A percentile compares a stretch with the other conserved stretches of the same genome.
phyloP scores from a whole-genome alignment of 352 stramenopile species.

The Pythium dissimile region DNA sequence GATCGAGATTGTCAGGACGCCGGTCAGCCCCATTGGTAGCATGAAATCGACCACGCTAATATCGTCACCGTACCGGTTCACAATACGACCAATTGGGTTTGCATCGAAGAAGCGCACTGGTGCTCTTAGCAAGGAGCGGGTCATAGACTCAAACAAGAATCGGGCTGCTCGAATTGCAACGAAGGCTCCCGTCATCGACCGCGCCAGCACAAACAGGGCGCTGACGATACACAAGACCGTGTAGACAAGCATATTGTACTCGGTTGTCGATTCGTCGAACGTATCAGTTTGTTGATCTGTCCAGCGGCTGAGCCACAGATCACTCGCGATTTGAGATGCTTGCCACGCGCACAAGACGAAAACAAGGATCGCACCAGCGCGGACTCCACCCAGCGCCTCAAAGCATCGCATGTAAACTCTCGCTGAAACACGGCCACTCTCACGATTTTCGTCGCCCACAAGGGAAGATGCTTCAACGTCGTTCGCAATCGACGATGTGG shows the following conservation, averaged over 20 bases:
- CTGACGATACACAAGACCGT: constrained; percentile 5
- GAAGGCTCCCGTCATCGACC: constrained; percentile 20
- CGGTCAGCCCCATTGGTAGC: constrained; percentile 26
- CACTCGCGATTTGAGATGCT: constrained; percentile 22
- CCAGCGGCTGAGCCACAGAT: constrained; percentile 28
- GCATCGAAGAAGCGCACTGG: constrained; percentile 89
- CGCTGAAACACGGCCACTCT: constrained; percentile 32
- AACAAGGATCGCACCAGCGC: constrained; percentile 10
- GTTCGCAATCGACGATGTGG: background rate
- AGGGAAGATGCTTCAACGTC: constrained; percentile 11
- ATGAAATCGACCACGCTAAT: constrained; percentile 87
- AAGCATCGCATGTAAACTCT: constrained; percentile 40
- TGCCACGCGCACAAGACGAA: constrained; percentile 27
- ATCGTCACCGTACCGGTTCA: constrained; percentile 85
- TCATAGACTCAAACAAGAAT: constrained; percentile 75
- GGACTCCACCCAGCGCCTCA: constrained; percentile 27
- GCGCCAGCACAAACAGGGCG: constrained; percentile 29
- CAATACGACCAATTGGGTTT: constrained; percentile 78
- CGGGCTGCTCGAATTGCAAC: constrained; percentile 26
- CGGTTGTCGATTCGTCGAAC: constrained; percentile 19
- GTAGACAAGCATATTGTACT: constrained; percentile 27
- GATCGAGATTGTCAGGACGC: constrained; percentile 48
- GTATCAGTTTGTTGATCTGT: constrained; percentile 25
- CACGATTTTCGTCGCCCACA: constrained; percentile 37
- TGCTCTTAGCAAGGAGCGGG: constrained; percentile 65